Percentiles rank a stretch among this genome's conserved stretches.
Conservation (phyloP, 306 rosid species). For the Pterocarpus santalinus region DNA sequence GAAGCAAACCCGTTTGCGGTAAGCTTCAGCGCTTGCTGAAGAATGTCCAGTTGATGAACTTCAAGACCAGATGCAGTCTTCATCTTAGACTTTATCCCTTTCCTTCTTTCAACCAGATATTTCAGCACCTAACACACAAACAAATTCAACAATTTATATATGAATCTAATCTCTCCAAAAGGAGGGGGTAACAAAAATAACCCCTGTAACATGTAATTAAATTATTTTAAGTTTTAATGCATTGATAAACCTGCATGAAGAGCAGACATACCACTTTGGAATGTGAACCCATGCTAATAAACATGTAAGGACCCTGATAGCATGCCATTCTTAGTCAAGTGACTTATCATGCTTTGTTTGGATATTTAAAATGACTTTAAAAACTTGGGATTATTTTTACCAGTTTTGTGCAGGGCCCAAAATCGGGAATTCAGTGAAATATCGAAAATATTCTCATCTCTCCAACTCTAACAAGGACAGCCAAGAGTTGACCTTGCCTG, state of each 20-base stretch:
- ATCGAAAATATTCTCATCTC: neutral
- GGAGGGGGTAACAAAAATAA: neutral
- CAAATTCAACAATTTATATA: conserved; percentile 24
- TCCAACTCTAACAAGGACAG: neutral
- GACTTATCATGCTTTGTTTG: neutral
- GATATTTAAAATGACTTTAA: neutral
- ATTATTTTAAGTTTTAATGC: neutral
- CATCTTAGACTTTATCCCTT: conserved; percentile 85
- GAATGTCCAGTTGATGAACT: conserved; percentile 89
- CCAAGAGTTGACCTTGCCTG: no score
- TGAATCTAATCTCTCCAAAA: conserved; percentile 24
- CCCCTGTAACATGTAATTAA: conserved; percentile 7
- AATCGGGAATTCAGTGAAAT: neutral
- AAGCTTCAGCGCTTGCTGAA: conserved; percentile 97
- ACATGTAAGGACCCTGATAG: neutral
- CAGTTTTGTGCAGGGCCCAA: neutral
- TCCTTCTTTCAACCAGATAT: conserved; percentile 83
- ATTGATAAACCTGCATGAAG: conserved; percentile 14
- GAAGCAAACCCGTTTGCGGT: conserved; percentile 88
- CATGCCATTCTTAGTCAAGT: neutral
- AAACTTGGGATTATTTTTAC: neutral
- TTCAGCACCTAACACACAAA: conserved; percentile 70
- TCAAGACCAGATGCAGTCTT: conserved; percentile 84
- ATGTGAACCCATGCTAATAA: neutral
- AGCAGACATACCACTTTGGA: conserved; percentile 15